Evolutionary conservation across 306 rosid species (phyloP), one percentile per base, ranked within the genome.

Genomic region (Fagus sylvatica): DNA sequence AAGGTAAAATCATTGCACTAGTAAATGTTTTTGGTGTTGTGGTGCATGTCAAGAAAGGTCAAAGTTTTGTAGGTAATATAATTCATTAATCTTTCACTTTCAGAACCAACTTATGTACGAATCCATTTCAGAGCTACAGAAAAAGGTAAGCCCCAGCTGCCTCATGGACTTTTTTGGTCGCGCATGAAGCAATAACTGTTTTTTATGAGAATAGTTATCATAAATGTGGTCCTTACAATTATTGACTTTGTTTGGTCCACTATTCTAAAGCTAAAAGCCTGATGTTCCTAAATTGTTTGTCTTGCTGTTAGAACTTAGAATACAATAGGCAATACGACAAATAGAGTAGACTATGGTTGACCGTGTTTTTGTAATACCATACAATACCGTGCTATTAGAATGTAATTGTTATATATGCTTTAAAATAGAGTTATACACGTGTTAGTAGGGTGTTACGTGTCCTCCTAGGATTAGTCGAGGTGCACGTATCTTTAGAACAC

Each of bases 91-190:
- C 59, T 77, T 67, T 79, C 51, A 43, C 36, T 46, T 77, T 72
- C 95, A 95, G 98, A 91, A 92, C 83, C 97, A 90, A 72, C 71
- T 89, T 81, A 89, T 95, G 98, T 42, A 83, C 78, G 97, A 95
- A 75, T 88, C 92, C 40, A 91, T 95, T 82, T 86, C 97, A 32
- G 90, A 77, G 81, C 93, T 88, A 79, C 96, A 91, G 75, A 95
- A 88, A 87, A 95, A 81, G 97, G 98, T 89, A 55, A 59, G 70
- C 60, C 48, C 53, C 48, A 62, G 73, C 51, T 56, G 34, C 33
- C 60, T n/a, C 28, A 16, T 2, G 11, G 28, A 22, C 28, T 22
- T 22, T 22, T 22, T 22, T 22, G 28, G 28, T 22, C 28, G 0
- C 28, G 28, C 28, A 22, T 22, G 28, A 22, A 22, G 28, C 28